Base-by-base conservation (phyloP, 1,284 basidiomycete species). In the Rhodotorula sp. region DNA sequence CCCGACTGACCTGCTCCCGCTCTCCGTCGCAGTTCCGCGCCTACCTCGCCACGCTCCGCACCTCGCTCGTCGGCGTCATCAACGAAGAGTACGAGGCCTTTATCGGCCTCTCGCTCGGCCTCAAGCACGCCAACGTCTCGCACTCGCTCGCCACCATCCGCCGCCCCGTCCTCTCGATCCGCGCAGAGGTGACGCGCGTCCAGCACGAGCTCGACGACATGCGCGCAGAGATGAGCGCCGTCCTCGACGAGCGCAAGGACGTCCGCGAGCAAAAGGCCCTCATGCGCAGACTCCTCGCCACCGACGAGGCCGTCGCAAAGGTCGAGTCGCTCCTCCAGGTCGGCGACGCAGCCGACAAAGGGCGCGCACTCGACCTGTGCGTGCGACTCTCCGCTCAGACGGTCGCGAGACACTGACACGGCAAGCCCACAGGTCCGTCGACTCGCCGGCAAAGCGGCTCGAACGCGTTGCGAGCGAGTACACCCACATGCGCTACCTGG, bases 31-130 rank as follows among this genome's bases (percentile, higher is more conserved):
- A 99, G 80, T 85, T 99, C 21, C 87, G 93, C 45, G 89, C 90
- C 68, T 97, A 97, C 81, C 85, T 93, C 69, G 87, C 87, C 1
- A 85, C 86, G 21, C 83, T 99, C 76, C 93, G 95, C 79, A 91
- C 94, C 80, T 93, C 97, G 80, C 87, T 99, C 45, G 92, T 97
- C 45, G 89, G 89, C 79, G 88, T 98, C 79, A 97, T 99, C 81
- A 97, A 99, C 81, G 90, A 94, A 79, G 95, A 98, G 82, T 98
- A 98, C 81, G 93, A 94, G 81, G 94, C 94, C 57, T 98, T 98
- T 81, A 97, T 99, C 76, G 93, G 91, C 76, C 85, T 99, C 41
- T 74, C 75, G 16, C 71, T 77, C 64, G 74, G 74, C 45, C 67
- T 77, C 41, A 70, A 72, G 58, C 73, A 74, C 45, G 75, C 75